Conservation (phyloP, 108 stramenopile genomes). For the Stephanodiscus triporus region DNA sequence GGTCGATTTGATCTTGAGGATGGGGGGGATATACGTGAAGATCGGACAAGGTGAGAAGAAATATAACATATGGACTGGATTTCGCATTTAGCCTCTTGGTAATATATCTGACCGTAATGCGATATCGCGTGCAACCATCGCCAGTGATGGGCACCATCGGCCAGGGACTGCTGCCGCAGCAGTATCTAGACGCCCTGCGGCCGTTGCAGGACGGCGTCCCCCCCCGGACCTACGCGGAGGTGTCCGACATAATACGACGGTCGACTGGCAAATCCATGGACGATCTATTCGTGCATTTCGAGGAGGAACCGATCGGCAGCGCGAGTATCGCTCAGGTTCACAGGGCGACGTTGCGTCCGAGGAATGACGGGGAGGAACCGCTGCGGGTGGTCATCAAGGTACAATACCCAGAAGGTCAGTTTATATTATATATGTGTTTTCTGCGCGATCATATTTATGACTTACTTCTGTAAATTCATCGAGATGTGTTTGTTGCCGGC, state of each 20-base stretch:
- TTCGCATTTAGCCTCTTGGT: background rate
- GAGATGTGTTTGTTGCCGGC: background rate
- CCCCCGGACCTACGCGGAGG: constrained; percentile 54
- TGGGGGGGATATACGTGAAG: constrained; percentile 83
- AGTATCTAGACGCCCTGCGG: constrained; percentile 63
- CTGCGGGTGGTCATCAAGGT: constrained; percentile 75
- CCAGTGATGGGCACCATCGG: constrained; percentile 42
- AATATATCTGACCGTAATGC: background rate
- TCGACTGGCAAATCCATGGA: constrained; percentile 50
- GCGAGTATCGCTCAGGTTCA: constrained; percentile 81
- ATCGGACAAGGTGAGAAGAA: constrained; percentile 51
- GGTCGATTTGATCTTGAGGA: constrained; percentile 51
- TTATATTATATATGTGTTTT: background rate
- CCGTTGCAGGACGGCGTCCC: constrained; percentile 84
- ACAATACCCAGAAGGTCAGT: constrained; percentile 61
- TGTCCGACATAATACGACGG: constrained; percentile 67
- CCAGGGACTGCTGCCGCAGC: constrained; percentile 47
- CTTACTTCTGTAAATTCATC: background rate
- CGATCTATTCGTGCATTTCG: constrained; percentile 67
- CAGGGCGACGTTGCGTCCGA: constrained; percentile 48
- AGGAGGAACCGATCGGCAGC: constrained; percentile 63
- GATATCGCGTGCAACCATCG: background rate
- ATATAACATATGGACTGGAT: background rate
- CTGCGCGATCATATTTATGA: background rate
- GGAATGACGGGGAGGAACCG: constrained; percentile 10